These are phyloP conservation scores for Echria macrotheca DNA, from an alignment of 495 filamentous ascomycete species.

Conservation along the genomic window DNA sequence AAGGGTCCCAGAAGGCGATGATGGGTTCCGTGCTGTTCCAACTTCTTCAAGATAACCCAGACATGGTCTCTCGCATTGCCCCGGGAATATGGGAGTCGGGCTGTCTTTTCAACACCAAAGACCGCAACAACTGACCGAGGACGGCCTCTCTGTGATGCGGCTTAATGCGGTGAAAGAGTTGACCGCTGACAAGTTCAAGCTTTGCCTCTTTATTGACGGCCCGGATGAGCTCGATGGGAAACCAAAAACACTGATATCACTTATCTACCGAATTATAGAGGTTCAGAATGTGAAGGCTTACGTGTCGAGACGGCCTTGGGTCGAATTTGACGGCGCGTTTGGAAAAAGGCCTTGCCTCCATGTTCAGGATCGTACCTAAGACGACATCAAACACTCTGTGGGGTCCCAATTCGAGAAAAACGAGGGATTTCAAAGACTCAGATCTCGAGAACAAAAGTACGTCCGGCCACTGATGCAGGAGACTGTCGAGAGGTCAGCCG, in stretches of 20 bases:
- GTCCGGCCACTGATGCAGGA: neutral
- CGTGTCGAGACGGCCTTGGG: neutral
- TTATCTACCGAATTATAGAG: neutral
- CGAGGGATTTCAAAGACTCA: neutral
- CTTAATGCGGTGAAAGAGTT: neutral
- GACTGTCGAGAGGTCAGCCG: neutral
- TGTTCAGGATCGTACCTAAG: neutral
- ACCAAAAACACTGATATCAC: neutral
- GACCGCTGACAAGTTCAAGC: neutral
- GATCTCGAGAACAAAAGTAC: neutral
- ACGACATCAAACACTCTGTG: neutral
- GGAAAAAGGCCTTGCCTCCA: neutral
- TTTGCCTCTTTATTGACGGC: slow-evolving; percentile 1
- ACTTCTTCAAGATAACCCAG: neutral
- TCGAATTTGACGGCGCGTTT: neutral
- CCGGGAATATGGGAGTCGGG: neutral
- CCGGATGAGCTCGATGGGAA: slow-evolving; percentile 1
- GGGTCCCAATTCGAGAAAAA: neutral
- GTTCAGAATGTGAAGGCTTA: neutral
- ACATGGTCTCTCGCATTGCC: neutral
- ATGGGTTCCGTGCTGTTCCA: neutral
- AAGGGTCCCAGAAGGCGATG: neutral
- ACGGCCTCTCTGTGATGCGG: neutral
- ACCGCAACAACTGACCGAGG: neutral
- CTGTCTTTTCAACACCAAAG: neutral